Evolutionary conservation across 306 rosid species (phyloP).

Genomic region (Quercus alba): DNA sequence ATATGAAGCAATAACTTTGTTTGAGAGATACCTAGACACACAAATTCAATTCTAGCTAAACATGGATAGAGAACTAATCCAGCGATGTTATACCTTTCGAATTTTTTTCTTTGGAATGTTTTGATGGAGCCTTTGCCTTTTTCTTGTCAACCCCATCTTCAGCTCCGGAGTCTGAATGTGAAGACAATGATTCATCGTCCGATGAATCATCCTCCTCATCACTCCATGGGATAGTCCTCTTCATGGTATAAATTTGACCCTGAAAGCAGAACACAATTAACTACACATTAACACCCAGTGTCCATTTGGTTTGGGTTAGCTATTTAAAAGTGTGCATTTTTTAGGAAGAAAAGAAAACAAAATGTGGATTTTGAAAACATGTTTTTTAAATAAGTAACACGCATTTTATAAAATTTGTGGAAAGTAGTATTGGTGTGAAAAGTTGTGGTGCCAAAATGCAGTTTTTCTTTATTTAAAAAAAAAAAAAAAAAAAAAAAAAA

Average conservation of each 20-base stretch:
- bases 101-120: conserved; percentile 10
- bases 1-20: not conserved
- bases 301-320: too few relatives aligned
- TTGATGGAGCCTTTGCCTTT: conserved; percentile 25
- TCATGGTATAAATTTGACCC: conserved; percentile 46
- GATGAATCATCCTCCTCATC: conserved; percentile 57
- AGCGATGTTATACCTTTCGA: conserved; percentile 6
- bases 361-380: too few relatives aligned
- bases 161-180: conserved; percentile 46
- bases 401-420: too few relatives aligned
- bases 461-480: too few relatives aligned
- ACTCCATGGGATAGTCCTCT: conserved; percentile 79
- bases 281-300: not conserved
- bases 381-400: too few relatives aligned
- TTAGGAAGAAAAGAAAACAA: too few relatives aligned
- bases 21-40: not conserved
- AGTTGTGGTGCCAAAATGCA: too few relatives aligned
- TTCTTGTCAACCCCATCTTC: conserved; percentile 32
- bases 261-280: conserved; percentile 4
- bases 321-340: too few relatives aligned
- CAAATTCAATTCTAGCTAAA: not conserved
- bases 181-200: conserved; percentile 44
- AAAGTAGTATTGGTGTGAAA: too few relatives aligned
- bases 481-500: too few relatives aligned
- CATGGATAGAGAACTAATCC: not conserved